These are phyloP conservation scores for Elongisporangium anandrum DNA, from an alignment of 352 stramenopile genomes.

Conservation along the genomic window DNA sequence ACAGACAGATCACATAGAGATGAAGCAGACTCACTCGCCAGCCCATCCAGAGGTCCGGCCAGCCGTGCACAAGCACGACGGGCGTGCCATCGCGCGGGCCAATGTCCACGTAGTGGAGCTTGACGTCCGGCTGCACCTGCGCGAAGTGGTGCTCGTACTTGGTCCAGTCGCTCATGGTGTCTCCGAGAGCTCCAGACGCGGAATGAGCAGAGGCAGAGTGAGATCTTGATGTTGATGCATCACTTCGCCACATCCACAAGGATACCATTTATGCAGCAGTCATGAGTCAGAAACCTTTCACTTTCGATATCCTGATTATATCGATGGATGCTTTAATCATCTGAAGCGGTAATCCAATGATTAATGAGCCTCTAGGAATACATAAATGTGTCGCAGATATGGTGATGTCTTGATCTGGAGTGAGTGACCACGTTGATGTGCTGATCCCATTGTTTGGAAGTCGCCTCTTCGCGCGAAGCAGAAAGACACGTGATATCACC, in stretches of 20 bases:
- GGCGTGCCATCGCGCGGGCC: conserved; percentile 33
- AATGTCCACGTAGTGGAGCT: conserved; percentile 48
- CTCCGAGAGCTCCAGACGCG: neutral
- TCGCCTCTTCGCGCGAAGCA: too few relatives aligned
- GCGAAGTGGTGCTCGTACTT: conserved; percentile 15
- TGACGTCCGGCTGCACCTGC: conserved; percentile 15
- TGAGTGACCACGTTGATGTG: neutral
- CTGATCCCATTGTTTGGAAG: neutral
- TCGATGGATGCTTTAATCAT: neutral
- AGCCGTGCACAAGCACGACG: conserved; percentile 61
- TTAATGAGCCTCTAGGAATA: neutral
- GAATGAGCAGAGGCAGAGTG: neutral
- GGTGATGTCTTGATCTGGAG: neutral
- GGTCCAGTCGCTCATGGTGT: conserved; percentile 8
- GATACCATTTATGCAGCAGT: neutral
- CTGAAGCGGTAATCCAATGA: neutral
- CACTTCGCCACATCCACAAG: neutral
- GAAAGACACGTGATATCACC: too few relatives aligned
- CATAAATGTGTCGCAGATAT: neutral
- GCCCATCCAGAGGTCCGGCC: conserved; percentile 55
- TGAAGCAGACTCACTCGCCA: conserved; percentile 31
- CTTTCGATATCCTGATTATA: neutral
- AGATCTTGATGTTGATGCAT: neutral
- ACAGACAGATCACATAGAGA: neutral
- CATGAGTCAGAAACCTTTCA: neutral